Evolutionary conservation across 768 basidiomycete species (phyloP), one percentile per base, ranked within the genome.

Genomic region (Hypholoma fasciculare): DNA sequence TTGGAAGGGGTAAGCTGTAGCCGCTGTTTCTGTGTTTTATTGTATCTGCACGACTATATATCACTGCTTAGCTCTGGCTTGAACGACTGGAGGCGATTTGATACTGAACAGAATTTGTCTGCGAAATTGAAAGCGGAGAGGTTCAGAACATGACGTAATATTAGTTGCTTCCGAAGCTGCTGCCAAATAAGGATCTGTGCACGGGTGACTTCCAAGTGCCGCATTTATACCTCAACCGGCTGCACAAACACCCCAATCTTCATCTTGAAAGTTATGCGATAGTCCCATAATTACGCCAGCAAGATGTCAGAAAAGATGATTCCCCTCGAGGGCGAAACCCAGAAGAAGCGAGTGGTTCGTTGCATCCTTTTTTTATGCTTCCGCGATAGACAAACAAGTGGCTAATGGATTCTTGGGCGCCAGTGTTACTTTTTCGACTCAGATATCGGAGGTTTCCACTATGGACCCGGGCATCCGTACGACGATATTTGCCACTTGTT

Each of bases 401-500:
- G 58, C 52, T 52, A 52, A 60, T 65, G 63, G 58, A 60, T 54
- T 19, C 39, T 52, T 54, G 51, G 54, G 54, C 39, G 51, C 19
- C 57, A 97, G 92, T 98, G 96, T 71, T 99, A 99, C 80, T 99
- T 99, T 81, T 99, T 96, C 78, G 96, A 99, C 75, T 96, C 95
- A 34, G 96, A 99, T 71, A 96, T 99, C 72, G 96, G 97, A 20
- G 96, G 97, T 52, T 99, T 98, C 71, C 97, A 98, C 73, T 96
- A 97, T 87, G 95, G 95, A n/a, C 94, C 90, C 57, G 96, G 94
- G 6, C 95, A 98, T 72, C 94, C 95, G 88, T 92, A 74, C 66
- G 86, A 68, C 30, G 30, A 13, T 6, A 43, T 53, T 53, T 19
- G 23, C n/a, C 44, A 7, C 42, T 51, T 42, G 54, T 39, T 47